A percentile compares a stretch with the other conserved stretches of the same genome.
Evolutionary conservation across 2,329 filamentous ascomycete species (phyloP).

Genomic region (Aspergillus phoenicis): DNA sequence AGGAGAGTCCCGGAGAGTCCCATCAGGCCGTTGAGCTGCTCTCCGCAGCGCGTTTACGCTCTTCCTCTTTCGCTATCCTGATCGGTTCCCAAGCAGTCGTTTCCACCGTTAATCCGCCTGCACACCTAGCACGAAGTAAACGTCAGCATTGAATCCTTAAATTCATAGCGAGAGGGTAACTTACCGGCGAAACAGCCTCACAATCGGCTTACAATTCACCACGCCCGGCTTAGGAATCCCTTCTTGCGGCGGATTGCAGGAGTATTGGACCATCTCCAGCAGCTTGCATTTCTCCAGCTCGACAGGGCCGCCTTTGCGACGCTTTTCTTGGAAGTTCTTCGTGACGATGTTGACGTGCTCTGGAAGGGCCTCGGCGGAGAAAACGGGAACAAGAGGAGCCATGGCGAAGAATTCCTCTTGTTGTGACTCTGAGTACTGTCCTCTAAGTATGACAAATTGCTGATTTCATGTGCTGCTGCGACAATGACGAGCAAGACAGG

Average conservation of each 20-base stretch:
- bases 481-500: background rate
- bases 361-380: constrained; percentile 56
- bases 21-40: constrained; percentile 22
- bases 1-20: constrained; percentile 7
- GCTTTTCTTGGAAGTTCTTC: constrained; percentile 51
- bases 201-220: constrained; percentile 58
- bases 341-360: constrained; percentile 52
- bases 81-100: constrained; percentile 62
- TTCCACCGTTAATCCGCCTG: constrained; percentile 60
- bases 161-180: background rate
- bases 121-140: constrained; percentile 40
- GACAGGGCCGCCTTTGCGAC: constrained; percentile 54
- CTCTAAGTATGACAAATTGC: background rate
- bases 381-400: constrained; percentile 58
- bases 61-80: constrained; percentile 35
- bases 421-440: background rate
- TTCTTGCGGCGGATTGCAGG: constrained; percentile 57
- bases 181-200: constrained; percentile 61
- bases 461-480: background rate
- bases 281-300: constrained; percentile 59
- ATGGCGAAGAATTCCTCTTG: constrained; percentile 39
- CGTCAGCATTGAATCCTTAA: constrained; percentile 9
- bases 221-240: constrained; percentile 46
- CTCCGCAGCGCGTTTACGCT: constrained; percentile 27
- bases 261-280: constrained; percentile 64